phyloP scores from a whole-genome alignment of 2,329 filamentous ascomycete species.

The Sclerotinia glacialis region DNA sequence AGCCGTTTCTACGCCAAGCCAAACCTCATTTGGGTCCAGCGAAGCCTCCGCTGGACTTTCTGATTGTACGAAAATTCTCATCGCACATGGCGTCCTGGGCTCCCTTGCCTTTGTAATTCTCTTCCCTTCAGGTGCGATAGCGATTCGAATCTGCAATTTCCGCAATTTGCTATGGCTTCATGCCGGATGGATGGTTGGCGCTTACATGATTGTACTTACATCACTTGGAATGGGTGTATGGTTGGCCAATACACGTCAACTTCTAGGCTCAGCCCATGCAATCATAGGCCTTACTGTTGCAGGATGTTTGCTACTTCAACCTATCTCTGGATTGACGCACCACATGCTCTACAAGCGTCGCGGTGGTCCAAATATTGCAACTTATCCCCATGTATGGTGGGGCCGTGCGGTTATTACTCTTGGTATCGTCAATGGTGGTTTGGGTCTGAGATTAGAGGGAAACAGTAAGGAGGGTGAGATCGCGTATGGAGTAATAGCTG shows the following conservation, averaged over 20 bases:
- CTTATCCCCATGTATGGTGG: constrained; percentile 56
- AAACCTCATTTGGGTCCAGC: constrained; percentile 11
- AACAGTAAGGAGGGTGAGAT: constrained; percentile 45
- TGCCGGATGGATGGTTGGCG: constrained; percentile 53
- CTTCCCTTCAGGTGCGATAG: constrained; percentile 59
- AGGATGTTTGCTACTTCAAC: constrained; percentile 54
- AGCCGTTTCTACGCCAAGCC: constrained; percentile 6
- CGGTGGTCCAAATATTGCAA: constrained; percentile 51
- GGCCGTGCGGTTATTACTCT: constrained; percentile 56
- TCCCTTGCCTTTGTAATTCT: constrained; percentile 55
- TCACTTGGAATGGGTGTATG: constrained; percentile 58
- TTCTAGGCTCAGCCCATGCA: constrained; percentile 45
- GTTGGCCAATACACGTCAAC: constrained; percentile 33
- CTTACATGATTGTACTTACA: constrained; percentile 57
- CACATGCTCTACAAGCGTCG: constrained; percentile 49
- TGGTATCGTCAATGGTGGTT: constrained; percentile 62
- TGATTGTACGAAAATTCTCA: constrained; percentile 21
- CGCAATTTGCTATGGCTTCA: constrained; percentile 46
- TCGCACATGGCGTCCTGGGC: constrained; percentile 57
- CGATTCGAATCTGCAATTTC: constrained; percentile 59
- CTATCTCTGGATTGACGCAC: constrained; percentile 55
- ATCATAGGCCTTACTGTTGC: constrained; percentile 55
- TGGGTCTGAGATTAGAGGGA: constrained; percentile 54
- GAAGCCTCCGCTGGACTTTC: neutral
- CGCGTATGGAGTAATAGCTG: constrained; percentile 57